Evolutionary conservation across 2,329 filamentous ascomycete genomes (phyloP).

Genomic region (Cyclaneusma minus): DNA sequence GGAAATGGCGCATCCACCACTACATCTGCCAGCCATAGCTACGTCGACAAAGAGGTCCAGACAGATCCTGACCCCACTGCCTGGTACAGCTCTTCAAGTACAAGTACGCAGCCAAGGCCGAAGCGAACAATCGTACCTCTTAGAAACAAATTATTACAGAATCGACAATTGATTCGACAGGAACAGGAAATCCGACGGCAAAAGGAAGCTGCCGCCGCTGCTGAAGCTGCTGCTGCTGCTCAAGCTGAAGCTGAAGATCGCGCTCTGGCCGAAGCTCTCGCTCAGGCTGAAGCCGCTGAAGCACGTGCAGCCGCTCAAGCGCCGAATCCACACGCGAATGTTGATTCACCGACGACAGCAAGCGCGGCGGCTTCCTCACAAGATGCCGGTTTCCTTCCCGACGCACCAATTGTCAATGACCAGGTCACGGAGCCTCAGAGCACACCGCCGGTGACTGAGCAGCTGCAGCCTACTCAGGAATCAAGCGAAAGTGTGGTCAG

Average conservation of each 20-base stretch:
- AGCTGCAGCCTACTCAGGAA: not conserved
- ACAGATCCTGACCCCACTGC: slow-evolving; percentile 16
- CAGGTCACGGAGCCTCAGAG: no score
- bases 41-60: slow-evolving; percentile 15
- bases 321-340: slow-evolving; percentile 11
- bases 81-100: slow-evolving; percentile 19
- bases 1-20: slow-evolving; percentile 9
- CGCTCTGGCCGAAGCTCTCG: slow-evolving; percentile 7
- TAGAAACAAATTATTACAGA: slow-evolving; percentile 15
- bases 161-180: slow-evolving; percentile 10
- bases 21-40: slow-evolving; percentile 8
- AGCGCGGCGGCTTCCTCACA: no score
- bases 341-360: slow-evolving; percentile 14
- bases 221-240: slow-evolving; percentile 1
- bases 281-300: not conserved
- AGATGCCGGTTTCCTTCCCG: no score
- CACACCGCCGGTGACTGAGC: slow-evolving; percentile 12
- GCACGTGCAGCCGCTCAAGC: slow-evolving; percentile 10
- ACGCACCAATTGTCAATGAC: no score
- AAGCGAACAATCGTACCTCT: slow-evolving; percentile 15
- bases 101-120: slow-evolving; percentile 5
- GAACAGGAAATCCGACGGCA: slow-evolving; percentile 6
- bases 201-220: slow-evolving; percentile 6
- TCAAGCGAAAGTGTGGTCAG: not conserved
- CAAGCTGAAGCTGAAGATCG: slow-evolving; percentile 5